Conservation (phyloP, 306 rosid species). For the Medicago ruthenica region DNA sequence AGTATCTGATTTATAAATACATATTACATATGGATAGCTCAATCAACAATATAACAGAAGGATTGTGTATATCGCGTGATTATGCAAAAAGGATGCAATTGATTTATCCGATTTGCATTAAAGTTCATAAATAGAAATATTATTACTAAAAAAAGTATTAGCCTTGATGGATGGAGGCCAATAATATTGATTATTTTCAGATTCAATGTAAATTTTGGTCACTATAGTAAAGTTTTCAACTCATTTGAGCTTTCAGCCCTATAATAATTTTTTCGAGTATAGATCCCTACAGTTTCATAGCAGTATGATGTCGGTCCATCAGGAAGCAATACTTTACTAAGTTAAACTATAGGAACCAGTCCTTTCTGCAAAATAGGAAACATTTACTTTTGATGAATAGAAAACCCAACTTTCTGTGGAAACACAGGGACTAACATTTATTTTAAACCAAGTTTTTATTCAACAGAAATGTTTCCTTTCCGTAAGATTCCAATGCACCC, state of each 20-base stretch:
- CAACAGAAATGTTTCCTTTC: background rate
- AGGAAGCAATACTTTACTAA: background rate
- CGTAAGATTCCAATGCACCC: background rate
- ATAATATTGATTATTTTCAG: background rate
- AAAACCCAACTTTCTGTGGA: background rate
- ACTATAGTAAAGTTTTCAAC: background rate
- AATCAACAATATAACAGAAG: constrained; percentile 2
- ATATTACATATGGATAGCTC: constrained; percentile 4
- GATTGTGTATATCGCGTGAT: background rate
- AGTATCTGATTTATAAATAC: background rate
- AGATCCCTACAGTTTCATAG: background rate
- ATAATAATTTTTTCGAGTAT: background rate
- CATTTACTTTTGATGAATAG: background rate
- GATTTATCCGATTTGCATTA: constrained; percentile 12
- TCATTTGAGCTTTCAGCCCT: constrained; percentile 7
- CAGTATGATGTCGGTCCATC: background rate
- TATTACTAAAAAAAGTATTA: background rate
- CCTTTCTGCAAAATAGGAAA: constrained; percentile 1
- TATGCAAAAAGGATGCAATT: constrained; percentile 13
- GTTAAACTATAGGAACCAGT: constrained; percentile 12
- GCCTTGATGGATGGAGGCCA: constrained; percentile 23
- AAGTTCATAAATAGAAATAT: background rate
- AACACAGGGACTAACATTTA: background rate
- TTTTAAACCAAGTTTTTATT: background rate
- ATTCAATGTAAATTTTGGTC: background rate